Conservation (phyloP, 495 filamentous ascomycete genomes). For the Penicillium desertorum region DNA sequence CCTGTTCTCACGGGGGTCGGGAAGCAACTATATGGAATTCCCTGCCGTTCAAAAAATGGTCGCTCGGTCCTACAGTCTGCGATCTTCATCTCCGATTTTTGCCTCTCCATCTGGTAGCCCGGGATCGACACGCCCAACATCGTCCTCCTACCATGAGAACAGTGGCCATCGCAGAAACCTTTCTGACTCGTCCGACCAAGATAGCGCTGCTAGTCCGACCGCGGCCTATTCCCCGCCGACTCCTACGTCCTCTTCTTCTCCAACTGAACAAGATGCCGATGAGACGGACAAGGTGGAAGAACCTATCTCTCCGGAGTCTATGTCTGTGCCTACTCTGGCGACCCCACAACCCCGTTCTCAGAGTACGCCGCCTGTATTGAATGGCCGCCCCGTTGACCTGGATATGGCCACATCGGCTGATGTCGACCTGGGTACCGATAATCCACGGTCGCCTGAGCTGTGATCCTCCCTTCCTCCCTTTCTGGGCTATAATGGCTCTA, state of each 20-base stretch:
- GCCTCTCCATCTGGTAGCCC: slow-evolving; percentile 49
- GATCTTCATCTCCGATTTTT: slow-evolving; percentile 42
- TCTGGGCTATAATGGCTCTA: neutral
- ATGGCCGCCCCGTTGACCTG: slow-evolving; percentile 17
- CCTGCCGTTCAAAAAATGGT: slow-evolving; percentile 59
- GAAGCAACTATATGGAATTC: slow-evolving; percentile 53
- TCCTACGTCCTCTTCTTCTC: slow-evolving; percentile 40
- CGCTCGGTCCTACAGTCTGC: slow-evolving; percentile 47
- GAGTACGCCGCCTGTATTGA: slow-evolving; percentile 45
- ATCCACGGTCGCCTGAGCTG: slow-evolving; percentile 2
- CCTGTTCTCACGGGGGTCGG: slow-evolving; percentile 63
- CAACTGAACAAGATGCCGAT: slow-evolving; percentile 24
- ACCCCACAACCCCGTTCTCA: slow-evolving; percentile 33
- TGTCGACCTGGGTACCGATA: neutral
- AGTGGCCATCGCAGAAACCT: slow-evolving; percentile 39
- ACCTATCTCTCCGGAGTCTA: slow-evolving; percentile 20
- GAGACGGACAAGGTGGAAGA: slow-evolving; percentile 13
- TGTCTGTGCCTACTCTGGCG: slow-evolving; percentile 25
- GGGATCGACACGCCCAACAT: slow-evolving; percentile 39
- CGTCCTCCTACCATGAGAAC: slow-evolving; percentile 37
- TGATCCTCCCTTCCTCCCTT: neutral
- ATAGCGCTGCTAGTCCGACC: slow-evolving; percentile 37
- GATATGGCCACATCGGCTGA: slow-evolving; percentile 8
- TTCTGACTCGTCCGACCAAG: slow-evolving; percentile 42
- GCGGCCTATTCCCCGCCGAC: slow-evolving; percentile 51